Conservation (phyloP, 2,329 filamentous ascomycete species). For the Fusarium neocosmosporiellum region DNA sequence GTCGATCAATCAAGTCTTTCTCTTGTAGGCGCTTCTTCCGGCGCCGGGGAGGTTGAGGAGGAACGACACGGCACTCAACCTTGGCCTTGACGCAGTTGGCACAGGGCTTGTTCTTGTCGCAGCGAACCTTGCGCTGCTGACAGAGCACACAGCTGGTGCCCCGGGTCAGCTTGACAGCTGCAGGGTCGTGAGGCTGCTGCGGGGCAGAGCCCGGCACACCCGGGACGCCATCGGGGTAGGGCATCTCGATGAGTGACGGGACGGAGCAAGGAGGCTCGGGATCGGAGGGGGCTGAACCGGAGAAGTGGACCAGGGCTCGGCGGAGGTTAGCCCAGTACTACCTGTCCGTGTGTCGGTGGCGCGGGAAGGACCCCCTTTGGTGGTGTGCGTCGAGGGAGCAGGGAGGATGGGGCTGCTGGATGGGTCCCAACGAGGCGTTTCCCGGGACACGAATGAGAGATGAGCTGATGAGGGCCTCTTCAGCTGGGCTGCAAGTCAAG, state of each 20-base stretch:
- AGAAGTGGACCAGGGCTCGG: slow-evolving; percentile 17
- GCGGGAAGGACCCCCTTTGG: background rate
- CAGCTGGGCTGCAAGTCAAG: slow-evolving; percentile 26
- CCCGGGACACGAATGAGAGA: slow-evolving; percentile 1
- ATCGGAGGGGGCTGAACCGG: slow-evolving; percentile 10
- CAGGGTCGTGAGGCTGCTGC: slow-evolving; percentile 51
- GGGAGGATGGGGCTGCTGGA: background rate
- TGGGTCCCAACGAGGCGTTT: slow-evolving; percentile 17
- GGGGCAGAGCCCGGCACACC: slow-evolving; percentile 34
- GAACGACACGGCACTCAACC: slow-evolving; percentile 70
- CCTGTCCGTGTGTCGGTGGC: background rate
- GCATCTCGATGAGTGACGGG: slow-evolving; percentile 25
- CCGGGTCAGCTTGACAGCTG: slow-evolving; percentile 65
- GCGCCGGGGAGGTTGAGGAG: slow-evolving; percentile 67
- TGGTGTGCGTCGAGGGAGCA: background rate
- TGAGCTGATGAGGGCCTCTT: slow-evolving; percentile 5
- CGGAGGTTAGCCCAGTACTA: slow-evolving; percentile 2
- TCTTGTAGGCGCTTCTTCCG: slow-evolving; percentile 75
- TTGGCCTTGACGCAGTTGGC: slow-evolving; percentile 73
- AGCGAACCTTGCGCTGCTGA: slow-evolving; percentile 81
- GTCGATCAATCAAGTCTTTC: slow-evolving; percentile 75
- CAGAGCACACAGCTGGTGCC: slow-evolving; percentile 77
- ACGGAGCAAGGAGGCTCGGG: background rate
- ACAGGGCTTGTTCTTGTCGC: slow-evolving; percentile 79
- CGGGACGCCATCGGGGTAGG: slow-evolving; percentile 36